Percentiles rank a stretch among this genome's conserved stretches.
phyloP scores from a whole-genome alignment of 768 basidiomycete species.

The Paxillus ammoniavirescens region DNA sequence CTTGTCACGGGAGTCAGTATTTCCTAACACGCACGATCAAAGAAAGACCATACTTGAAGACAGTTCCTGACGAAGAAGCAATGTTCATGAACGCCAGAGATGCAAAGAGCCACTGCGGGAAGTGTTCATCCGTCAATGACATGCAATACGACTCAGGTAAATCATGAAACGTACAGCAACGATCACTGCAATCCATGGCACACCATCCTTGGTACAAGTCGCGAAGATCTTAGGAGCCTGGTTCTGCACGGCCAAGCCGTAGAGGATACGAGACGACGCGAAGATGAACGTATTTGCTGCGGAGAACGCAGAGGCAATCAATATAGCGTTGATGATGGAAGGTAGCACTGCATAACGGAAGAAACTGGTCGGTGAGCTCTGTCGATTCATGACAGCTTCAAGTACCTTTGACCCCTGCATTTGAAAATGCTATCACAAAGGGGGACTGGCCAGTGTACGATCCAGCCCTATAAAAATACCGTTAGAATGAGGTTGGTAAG shows the following conservation, averaged over 20 bases:
- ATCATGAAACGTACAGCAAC: constrained; percentile 21
- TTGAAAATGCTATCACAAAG: constrained; percentile 79
- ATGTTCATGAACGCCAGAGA: constrained; percentile 67
- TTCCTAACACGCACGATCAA: neutral
- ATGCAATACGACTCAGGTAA: constrained; percentile 7
- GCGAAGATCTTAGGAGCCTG: constrained; percentile 53
- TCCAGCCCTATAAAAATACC: constrained; percentile 5
- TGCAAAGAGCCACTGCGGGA: constrained; percentile 36
- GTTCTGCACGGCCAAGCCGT: constrained; percentile 44
- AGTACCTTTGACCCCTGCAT: constrained; percentile 65
- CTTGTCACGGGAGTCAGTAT: constrained; percentile 30
- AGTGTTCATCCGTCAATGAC: constrained; percentile 8
- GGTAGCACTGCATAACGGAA: constrained; percentile 43
- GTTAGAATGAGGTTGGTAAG: neutral
- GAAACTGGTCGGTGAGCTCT: constrained; percentile 1
- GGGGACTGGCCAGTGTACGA: constrained; percentile 66
- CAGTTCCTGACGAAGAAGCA: constrained; percentile 47
- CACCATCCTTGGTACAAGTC: constrained; percentile 44
- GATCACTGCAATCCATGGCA: constrained; percentile 43
- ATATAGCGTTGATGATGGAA: constrained; percentile 68
- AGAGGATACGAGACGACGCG: constrained; percentile 41
- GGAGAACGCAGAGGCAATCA: constrained; percentile 73
- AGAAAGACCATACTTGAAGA: constrained; percentile 19
- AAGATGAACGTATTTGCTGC: constrained; percentile 54
- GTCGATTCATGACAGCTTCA: constrained; percentile 1